Evolutionary conservation across 1,284 basidiomycete species (phyloP).

Genomic region (Retiboletus flavoniger): DNA sequence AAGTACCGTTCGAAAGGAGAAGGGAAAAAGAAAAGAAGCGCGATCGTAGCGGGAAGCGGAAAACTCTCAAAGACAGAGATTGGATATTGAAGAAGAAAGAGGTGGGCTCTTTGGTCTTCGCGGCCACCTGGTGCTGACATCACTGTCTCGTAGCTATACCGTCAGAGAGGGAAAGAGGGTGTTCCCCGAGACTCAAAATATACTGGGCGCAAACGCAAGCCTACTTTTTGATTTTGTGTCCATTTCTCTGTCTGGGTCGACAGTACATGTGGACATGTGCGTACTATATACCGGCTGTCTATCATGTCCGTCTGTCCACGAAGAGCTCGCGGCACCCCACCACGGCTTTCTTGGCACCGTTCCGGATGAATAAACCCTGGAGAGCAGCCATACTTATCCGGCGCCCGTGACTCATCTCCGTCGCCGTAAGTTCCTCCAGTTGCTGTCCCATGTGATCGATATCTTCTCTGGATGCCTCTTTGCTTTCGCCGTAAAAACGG

Average conservation of each 20-base stretch:
- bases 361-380: slow-evolving; percentile 90
- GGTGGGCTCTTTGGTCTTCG: slow-evolving; percentile 39
- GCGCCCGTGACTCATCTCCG: slow-evolving; percentile 51
- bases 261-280: slow-evolving; percentile 3
- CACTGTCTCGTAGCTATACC: slow-evolving; percentile 57
- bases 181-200: slow-evolving; percentile 81
- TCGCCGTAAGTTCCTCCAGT: slow-evolving; percentile 53
- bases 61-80: slow-evolving; percentile 64
- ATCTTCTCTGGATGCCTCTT: slow-evolving; percentile 33
- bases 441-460: slow-evolving; percentile 48
- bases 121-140: not conserved
- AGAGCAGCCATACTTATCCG: slow-evolving; percentile 90
- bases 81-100: slow-evolving; percentile 88
- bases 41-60: slow-evolving; percentile 61
- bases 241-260: not conserved
- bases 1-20: slow-evolving; percentile 66
- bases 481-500: slow-evolving; percentile 74
- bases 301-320: slow-evolving; percentile 35
- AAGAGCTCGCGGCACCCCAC: slow-evolving; percentile 55
- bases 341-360: slow-evolving; percentile 63
- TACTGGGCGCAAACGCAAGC: slow-evolving; percentile 72
- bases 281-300: slow-evolving; percentile 11
- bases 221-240: slow-evolving; percentile 52
- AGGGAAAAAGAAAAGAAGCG: slow-evolving; percentile 58
- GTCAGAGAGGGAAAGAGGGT: slow-evolving; percentile 75